Percentiles rank a stretch among this genome's conserved stretches.
Evolutionary conservation across 345 rosid genomes (phyloP).

Genomic region (Mangifera indica): DNA sequence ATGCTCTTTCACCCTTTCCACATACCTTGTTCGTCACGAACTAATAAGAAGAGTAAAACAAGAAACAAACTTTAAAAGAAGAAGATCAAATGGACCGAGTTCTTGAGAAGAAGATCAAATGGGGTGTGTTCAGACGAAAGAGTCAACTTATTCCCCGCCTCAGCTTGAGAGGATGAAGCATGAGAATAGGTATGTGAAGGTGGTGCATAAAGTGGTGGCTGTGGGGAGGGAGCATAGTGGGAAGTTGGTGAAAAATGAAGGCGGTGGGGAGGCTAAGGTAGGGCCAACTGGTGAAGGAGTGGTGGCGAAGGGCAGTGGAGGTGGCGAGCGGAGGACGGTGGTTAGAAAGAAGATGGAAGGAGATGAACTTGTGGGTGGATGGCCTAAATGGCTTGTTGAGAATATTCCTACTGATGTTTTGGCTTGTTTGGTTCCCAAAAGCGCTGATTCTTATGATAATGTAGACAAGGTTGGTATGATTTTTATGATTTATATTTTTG

Average conservation of each 20-base stretch:
- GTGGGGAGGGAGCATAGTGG: conserved; percentile 9
- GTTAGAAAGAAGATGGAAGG: conserved; percentile 39
- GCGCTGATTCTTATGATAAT: conserved; percentile 70
- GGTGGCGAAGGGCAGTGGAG: conserved; percentile 5
- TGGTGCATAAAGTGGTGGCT: conserved; percentile 12
- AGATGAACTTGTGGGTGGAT: conserved; percentile 55
- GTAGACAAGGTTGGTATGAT: conserved; percentile 51
- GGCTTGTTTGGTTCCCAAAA: conserved; percentile 51
- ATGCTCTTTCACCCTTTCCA: background rate
- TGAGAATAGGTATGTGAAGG: conserved; percentile 26
- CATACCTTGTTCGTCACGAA: background rate
- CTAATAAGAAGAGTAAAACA: background rate
- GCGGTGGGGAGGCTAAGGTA: background rate
- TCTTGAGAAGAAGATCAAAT: conserved; percentile 19
- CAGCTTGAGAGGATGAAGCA: conserved; percentile 27
- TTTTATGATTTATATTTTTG: background rate
- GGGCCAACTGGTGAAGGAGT: conserved; percentile 13
- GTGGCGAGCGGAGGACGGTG: conserved; percentile 14
- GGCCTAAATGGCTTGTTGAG: conserved; percentile 79
- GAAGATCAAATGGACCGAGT: too few relatives aligned
- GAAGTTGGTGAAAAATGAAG: conserved; percentile 20
- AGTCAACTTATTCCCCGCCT: conserved; percentile 22
- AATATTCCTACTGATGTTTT: conserved; percentile 50
- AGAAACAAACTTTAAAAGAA: background rate
- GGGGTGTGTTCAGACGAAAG: conserved; percentile 45